Conservation (phyloP, 148 eudicot species). For the Persicaria tinctoria region DNA sequence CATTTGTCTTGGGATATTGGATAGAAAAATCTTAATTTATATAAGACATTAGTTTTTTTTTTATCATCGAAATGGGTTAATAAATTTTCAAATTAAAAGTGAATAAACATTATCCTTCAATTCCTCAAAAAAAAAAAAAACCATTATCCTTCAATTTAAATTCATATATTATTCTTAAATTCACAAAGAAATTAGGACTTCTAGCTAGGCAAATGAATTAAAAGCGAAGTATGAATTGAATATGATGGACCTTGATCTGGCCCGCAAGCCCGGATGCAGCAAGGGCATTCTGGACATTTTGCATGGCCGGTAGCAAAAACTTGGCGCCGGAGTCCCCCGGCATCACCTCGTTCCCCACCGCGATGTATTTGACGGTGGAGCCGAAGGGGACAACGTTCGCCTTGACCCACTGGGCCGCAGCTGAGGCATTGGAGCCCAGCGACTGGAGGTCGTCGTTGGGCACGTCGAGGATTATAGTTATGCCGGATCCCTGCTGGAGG, state of each 20-base stretch:
- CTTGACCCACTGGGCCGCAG: slow-evolving; percentile 33
- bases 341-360: slow-evolving; percentile 43
- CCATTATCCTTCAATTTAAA: no score
- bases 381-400: slow-evolving; percentile 26
- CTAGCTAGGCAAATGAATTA: no score
- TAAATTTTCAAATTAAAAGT: no score
- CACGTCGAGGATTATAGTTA: slow-evolving; percentile 38
- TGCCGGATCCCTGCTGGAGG: slow-evolving; percentile 26
- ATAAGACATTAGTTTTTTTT: no score
- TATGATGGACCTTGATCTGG: slow-evolving; percentile 23
- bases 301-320: slow-evolving; percentile 37
- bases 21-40: no score
- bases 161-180: no score
- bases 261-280: slow-evolving; percentile 19
- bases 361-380: slow-evolving; percentile 32
- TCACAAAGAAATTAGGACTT: no score
- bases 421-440: slow-evolving; percentile 12
- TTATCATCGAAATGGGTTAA: no score
- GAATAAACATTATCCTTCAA: no score
- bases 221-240: no score
- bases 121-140: no score
- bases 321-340: slow-evolving; percentile 22
- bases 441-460: slow-evolving; percentile 27
- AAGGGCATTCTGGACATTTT: slow-evolving; percentile 31
- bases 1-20: no score